Evolutionary conservation across 2,329 filamentous ascomycete species (phyloP), one percentile per base, ranked within the genome.

Genomic region (Raffaelea deltoideospora): DNA sequence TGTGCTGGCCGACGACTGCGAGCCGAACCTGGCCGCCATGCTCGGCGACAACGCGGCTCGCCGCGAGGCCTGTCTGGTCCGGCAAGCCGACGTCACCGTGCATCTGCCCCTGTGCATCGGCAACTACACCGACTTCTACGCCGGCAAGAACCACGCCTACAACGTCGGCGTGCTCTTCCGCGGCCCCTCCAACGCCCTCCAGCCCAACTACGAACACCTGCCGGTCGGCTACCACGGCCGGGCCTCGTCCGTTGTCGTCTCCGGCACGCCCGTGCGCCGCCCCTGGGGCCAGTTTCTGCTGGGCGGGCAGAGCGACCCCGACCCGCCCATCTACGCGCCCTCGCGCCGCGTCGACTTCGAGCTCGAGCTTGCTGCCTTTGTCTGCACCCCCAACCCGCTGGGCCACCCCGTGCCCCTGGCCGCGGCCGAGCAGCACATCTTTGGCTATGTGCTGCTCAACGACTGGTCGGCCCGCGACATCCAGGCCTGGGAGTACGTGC

Each of bases 51-150:
- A 86, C 48, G 51, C 55, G 3, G 48, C 55, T 1, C 57, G 82
- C 15, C 70, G 72, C 40, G 59, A 69, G 39, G 58, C 64, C 37
- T 71, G 67, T 0, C 54, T 88, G 11, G 42, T 85, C 4, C 69
- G 67, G 0, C 65, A 75, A 33, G 60, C 63, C 5, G 59, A 72
- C 17, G 70, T 77, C 34, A 69, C 64, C 43, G 76, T 69, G 50
- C 79, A 87, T 49, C 50, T 88, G 8, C 83, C 83, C 3, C 76
- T 90, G 71, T 64, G 67, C 37, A 84, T 88, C 47, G 79, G 80
- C 20, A 82, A 88, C 53, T 90, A 88, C 54, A 84, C 82, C 2
- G 83, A 90, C 55, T 90, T 90, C 60, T 90, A 84, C 51, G 82
- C 79, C 10, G 83, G 83, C 13, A 60, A 78, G 44, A 79, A 87